These are phyloP conservation scores for Leccinum disarticulatum DNA, from an alignment of 768 basidiomycete species.

Conservation along the genomic window DNA sequence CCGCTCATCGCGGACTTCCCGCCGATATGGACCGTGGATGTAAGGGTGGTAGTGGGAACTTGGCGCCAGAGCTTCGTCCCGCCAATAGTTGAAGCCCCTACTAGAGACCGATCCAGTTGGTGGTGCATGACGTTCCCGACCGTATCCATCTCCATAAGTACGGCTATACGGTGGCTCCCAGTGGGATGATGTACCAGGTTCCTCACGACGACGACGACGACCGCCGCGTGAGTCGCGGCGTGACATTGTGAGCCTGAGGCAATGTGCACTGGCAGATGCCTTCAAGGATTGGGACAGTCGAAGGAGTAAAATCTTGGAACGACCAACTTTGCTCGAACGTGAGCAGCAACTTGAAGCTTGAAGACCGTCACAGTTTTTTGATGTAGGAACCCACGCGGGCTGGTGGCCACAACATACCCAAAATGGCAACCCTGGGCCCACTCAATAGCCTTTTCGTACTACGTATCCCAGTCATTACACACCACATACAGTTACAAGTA, in stretches of 20 bases:
- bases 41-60: conserved; percentile 5
- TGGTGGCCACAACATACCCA: background rate
- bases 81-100: conserved; percentile 26
- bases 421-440: background rate
- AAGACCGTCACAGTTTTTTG: background rate
- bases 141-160: conserved; percentile 11
- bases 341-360: background rate
- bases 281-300: conserved; percentile 4
- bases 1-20: conserved; percentile 10
- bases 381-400: too few relatives aligned
- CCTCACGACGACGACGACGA: conserved; percentile 15
- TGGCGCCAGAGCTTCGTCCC: conserved; percentile 10
- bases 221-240: conserved; percentile 5
- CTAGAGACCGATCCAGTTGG: background rate
- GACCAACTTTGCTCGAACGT: background rate
- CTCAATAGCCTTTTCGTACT: too few relatives aligned
- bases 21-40: conserved; percentile 3
- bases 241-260: conserved; percentile 14
- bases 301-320: conserved; percentile 19
- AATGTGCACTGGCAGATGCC: conserved; percentile 2
- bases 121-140: conserved; percentile 11
- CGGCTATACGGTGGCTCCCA: conserved; percentile 3
- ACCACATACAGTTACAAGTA: too few relatives aligned
- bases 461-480: too few relatives aligned
- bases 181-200: conserved; percentile 6